Evolutionary conservation across 495 filamentous ascomycete genomes (phyloP).

Genomic region (Sporormia fimetaria): DNA sequence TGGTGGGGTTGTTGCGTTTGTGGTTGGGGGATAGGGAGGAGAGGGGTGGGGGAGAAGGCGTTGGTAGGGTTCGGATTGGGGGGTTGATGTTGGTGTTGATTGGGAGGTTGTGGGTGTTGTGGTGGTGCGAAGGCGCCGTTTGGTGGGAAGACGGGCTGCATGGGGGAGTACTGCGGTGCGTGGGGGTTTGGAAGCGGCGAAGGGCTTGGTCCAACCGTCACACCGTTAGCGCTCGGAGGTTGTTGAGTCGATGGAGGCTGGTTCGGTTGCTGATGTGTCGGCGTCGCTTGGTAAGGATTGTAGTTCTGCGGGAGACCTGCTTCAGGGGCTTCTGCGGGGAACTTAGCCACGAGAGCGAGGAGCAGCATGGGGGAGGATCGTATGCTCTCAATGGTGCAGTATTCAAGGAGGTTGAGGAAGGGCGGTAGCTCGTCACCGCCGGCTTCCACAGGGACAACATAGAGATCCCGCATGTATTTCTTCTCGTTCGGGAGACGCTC

Average conservation of each 20-base stretch:
- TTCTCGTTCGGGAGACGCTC: conserved; percentile 46
- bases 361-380: conserved; percentile 57
- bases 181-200: conserved; percentile 10
- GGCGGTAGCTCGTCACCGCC: conserved; percentile 37
- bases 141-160: conserved; percentile 5
- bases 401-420: conserved; percentile 65
- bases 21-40: too few relatives aligned
- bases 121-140: too few relatives aligned
- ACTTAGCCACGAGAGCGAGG: conserved; percentile 62
- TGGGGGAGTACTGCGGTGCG: conserved; percentile 10
- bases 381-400: conserved; percentile 57
- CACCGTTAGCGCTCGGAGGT: neutral
- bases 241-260: conserved; percentile 1
- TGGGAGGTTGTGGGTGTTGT: neutral
- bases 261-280: conserved; percentile 2
- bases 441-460: conserved; percentile 33
- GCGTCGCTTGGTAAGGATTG: conserved; percentile 1
- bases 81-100: too few relatives aligned
- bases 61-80: too few relatives aligned
- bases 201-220: conserved; percentile 8
- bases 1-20: too few relatives aligned
- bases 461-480: conserved; percentile 33
- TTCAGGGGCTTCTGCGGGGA: conserved; percentile 31
- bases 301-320: conserved; percentile 37
- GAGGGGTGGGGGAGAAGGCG: too few relatives aligned